Percentiles rank a stretch among this genome's conserved stretches.
Conservation (phyloP, 108 stramenopile genomes). For the Cylindrotheca closterium region DNA sequence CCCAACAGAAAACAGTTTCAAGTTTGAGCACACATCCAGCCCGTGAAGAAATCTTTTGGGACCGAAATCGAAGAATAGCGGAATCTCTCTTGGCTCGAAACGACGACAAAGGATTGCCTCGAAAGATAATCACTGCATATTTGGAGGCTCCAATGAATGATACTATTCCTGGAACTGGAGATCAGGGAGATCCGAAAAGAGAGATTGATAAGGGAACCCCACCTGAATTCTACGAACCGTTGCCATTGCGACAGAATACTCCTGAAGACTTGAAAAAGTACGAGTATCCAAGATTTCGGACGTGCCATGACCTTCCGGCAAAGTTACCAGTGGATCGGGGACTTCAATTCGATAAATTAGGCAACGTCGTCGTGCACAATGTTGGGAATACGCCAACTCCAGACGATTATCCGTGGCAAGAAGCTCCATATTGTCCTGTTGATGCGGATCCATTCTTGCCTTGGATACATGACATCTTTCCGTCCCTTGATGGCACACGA, state of each 20-base stretch:
- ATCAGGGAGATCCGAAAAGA: conserved; percentile 13
- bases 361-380: conserved; percentile 44
- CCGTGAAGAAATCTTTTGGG: background rate
- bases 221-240: conserved; percentile 47
- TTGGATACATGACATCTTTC: conserved; percentile 76
- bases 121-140: conserved; percentile 52
- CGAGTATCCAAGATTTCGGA: conserved; percentile 31
- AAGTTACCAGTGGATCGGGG: conserved; percentile 66
- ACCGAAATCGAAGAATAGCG: background rate
- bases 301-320: conserved; percentile 66
- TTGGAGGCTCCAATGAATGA: conserved; percentile 55
- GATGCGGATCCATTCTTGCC: conserved; percentile 73
- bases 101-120: background rate
- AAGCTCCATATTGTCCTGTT: conserved; percentile 63
- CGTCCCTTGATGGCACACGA: conserved; percentile 24
- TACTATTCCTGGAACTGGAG: conserved; percentile 46
- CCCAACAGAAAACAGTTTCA: background rate
- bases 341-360: conserved; percentile 21
- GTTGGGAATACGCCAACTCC: conserved; percentile 42
- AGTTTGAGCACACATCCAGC: no score
- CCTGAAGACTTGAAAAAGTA: conserved; percentile 42
- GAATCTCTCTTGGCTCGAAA: background rate
- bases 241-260: conserved; percentile 55
- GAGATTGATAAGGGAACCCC: conserved; percentile 32
- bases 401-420: conserved; percentile 38